Evolutionary conservation across 495 filamentous ascomycete species (phyloP), one percentile per base, ranked within the genome.

Genomic region (Penicillium tannophilum): DNA sequence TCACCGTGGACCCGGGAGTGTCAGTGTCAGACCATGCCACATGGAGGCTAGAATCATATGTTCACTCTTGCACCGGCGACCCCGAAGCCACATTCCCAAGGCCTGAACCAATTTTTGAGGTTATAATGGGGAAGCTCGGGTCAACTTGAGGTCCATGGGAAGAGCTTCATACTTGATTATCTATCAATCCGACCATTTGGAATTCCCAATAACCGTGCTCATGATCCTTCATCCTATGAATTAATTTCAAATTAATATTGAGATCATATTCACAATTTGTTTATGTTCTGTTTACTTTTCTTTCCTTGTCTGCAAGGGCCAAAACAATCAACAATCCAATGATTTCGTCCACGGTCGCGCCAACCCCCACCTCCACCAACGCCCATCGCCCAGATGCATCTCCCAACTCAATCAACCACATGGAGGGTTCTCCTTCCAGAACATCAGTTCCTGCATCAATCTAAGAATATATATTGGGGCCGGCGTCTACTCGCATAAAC

Each of bases 1-100:
- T 64, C 47, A 52, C 58, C 62, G 54, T 59, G 55, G 56, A n/a
- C 46, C 50, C 51, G 62, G 59, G 30, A 60, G 36, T 55, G 26
- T 52, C 42, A 54, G 19, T 42, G 43, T 24, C n/a, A 19, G 17
- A 46, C 11, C 10, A 41, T 23, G 20, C 20, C 20, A 23, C 20
- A 23, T 24, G 28, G 33, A 36, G 33, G 33, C 10, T 36, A 36
- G 33, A 36, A 28, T 28, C 28, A 7, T 28, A 28, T 7, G 28
- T 28, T 28, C 1, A 9, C 49, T 36, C 0, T 16, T 24, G 8
- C 1, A 47, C 12, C 44, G 44, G 24, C 44, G 20, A 47, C 44
- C 20, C 14, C 30, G 47, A 19, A 10, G 39, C 39, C 39, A 41
- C 39, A n/a, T 41, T 41, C 17, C n/a, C 14, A 11, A 41, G 39